phyloP scores from a whole-genome alignment of 2,329 filamentous ascomycete species.

The Trichoderma sp. region DNA sequence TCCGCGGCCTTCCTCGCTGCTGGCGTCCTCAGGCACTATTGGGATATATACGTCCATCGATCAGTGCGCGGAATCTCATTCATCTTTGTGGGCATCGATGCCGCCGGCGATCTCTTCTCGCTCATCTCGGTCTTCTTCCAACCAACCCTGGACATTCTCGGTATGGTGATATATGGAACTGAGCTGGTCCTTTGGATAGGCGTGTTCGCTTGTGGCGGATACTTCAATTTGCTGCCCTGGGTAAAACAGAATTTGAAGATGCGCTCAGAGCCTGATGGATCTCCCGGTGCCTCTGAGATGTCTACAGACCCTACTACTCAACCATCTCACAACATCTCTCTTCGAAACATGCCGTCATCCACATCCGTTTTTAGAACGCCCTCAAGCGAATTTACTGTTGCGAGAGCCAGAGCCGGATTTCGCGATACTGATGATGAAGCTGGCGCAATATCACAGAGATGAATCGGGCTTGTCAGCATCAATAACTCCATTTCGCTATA shows the following conservation, averaged over 20 bases:
- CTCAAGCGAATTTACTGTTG: slow-evolving; percentile 12
- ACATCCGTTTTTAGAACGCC: slow-evolving; percentile 20
- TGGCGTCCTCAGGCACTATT: slow-evolving; percentile 67
- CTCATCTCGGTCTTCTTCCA: slow-evolving; percentile 64
- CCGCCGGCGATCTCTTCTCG: slow-evolving; percentile 65
- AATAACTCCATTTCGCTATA: neutral
- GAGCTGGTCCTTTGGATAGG: slow-evolving; percentile 67
- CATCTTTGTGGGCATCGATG: slow-evolving; percentile 68
- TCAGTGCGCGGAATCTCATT: slow-evolving; percentile 71
- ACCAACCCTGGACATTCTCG: slow-evolving; percentile 55
- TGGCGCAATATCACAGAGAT: neutral
- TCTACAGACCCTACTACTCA: neutral
- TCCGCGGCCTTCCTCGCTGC: slow-evolving; percentile 62
- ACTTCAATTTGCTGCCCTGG: slow-evolving; percentile 64
- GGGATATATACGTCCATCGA: slow-evolving; percentile 64
- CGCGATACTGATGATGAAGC: neutral
- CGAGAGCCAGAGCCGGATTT: slow-evolving; percentile 10
- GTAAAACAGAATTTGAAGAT: slow-evolving; percentile 34
- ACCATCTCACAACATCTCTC: slow-evolving; percentile 14
- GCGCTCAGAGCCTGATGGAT: neutral
- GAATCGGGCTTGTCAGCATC: neutral
- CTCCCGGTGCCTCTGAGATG: neutral
- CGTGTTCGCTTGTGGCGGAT: slow-evolving; percentile 62
- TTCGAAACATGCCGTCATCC: slow-evolving; percentile 19
- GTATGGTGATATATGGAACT: slow-evolving; percentile 64